Base-by-base conservation (phyloP, 1,284 basidiomycete species). In the Coriolopsis trogii region DNA sequence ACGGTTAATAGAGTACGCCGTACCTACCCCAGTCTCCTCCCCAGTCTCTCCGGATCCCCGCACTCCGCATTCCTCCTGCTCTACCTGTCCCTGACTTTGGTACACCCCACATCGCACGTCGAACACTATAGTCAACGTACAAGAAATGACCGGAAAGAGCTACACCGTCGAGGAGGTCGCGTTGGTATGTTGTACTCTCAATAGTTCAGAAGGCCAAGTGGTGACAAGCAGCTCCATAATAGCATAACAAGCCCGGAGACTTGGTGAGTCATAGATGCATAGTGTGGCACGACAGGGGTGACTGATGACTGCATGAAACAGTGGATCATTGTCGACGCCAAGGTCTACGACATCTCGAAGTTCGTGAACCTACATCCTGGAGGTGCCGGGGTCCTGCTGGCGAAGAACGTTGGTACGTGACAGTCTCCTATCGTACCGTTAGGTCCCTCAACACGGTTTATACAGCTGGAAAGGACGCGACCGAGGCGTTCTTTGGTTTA, bases 401-500 rank as follows among this genome's bases (percentile, higher is more conserved):
- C 70, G 1, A 58, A 69, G 26, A 43, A 60, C 39, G 64, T 79
- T 37, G 76, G 77, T 77, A 56, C 48, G 70, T 56, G 29, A 5
- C 21, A 9, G 15, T 18, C 43, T 15, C 46, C 15, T 31, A 20
- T 21, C 10, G 12, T n/a, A n/a, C n/a, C n/a, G n/a, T n/a, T n/a
- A n/a, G n/a, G n/a, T 18, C 24, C 38, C 36, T 25, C 40, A 33
- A 36, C 2, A 18, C 20, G 9, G 1, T 5, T 12, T 25, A n/a
- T n/a, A n/a, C 51, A 79, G 85, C 84, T 28, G 86, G 86, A 6
- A 80, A 91, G 66, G 95, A 98, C 62, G 91, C 93, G 0, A 96
- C 95, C 2, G 77, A 93, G 28, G 81, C 81, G 0, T 98, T 98
- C 80, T 98, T 91, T 60, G 87, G 91, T n/a, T 80, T 98, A 45